phyloP scores from a whole-genome alignment of 2,329 filamentous ascomycete genomes.

The Diaporthe humulicola region DNA sequence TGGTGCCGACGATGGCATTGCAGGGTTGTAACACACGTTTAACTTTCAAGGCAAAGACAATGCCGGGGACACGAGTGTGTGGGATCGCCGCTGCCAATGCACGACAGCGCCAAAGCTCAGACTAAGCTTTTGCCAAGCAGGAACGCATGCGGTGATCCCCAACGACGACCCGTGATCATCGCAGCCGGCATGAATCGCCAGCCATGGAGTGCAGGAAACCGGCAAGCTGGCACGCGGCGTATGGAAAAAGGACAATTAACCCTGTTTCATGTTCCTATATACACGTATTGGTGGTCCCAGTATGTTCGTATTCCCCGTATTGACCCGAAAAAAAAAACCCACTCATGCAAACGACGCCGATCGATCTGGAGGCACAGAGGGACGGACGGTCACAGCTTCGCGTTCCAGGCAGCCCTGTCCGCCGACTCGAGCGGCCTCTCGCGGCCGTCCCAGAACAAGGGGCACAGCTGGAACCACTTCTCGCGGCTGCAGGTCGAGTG shows the following conservation, averaged over 20 bases:
- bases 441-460: constrained; percentile 62
- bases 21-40: neutral
- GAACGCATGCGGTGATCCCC: neutral
- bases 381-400: constrained; percentile 53
- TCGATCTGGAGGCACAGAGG: neutral
- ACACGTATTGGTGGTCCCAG: neutral
- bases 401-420: constrained; percentile 60
- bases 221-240: neutral
- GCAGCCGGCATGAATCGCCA: neutral
- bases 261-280: neutral
- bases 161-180: neutral
- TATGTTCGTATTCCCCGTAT: neutral
- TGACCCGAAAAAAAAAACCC: neutral
- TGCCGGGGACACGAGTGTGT: neutral
- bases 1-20: neutral
- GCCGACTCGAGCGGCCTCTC: constrained; percentile 57
- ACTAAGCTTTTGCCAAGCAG: constrained; percentile 26
- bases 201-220: no score
- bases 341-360: neutral
- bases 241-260: neutral
- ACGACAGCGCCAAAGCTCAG: neutral
- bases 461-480: constrained; percentile 59
- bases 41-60: neutral
- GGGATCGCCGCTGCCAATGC: constrained; percentile 8
- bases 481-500: constrained; percentile 52